Evolutionary conservation across 306 rosid species (phyloP), one percentile per base, ranked within the genome.

Genomic region (Pachyrhizus erosus): DNA sequence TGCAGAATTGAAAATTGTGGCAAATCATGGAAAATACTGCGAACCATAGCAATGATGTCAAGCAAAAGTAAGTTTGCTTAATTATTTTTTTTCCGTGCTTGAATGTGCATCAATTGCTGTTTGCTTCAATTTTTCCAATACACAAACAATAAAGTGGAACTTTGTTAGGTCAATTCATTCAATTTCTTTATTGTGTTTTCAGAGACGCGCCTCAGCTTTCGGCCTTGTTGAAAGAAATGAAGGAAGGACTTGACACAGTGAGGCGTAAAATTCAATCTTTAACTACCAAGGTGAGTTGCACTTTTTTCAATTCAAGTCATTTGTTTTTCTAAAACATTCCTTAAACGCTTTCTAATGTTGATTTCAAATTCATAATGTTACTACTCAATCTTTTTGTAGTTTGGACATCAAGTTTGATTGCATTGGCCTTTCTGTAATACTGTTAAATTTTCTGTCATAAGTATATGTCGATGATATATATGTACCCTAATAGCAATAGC

Each of bases 141-240:
- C 20, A 2, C 11, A 5, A 39, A 33, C 13, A 7, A 65, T 33
- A 65, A n/a, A 34, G 39, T 61, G 75, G 39, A 40, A 5, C 34
- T 23, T 40, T 64, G 23, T 70, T 33, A 54, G 45, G 61, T 70
- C 34, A 23, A 26, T 58, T 75, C 7, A 8, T 42, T 75, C 70
- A 46, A 37, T 29, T 33, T 67, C n/a, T 21, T 70, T 46, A 37
- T 39, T 34, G 33, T 68, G 39, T 79, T 74, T 69, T 8, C 84
- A 91, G 97, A 73, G 92, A 91, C 79, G 87, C 86, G 21, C 84
- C 96, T 34, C 94, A 90, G 62, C 83, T 96, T 67, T 77, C 76
- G 75, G 86, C 87, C 6, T 14, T 93, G 81, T 80, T 96, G 88
- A 96, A 91, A 80, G 96, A 93, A 51, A 96, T 93, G 97, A 92